Conservation (phyloP, 805 yeast species). For the Ogataea siamensis region DNA sequence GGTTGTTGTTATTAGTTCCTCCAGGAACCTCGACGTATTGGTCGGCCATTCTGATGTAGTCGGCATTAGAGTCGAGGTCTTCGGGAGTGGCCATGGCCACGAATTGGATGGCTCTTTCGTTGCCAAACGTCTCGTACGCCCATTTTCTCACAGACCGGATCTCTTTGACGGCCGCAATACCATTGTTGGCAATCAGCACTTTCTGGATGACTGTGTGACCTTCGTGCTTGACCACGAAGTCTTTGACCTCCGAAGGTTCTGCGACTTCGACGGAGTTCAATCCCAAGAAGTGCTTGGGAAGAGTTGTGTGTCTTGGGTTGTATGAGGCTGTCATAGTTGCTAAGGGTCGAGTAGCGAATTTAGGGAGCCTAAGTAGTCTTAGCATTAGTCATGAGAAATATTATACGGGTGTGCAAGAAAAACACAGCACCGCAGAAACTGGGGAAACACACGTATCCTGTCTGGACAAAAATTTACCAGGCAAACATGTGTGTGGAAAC, state of each 20-base stretch:
- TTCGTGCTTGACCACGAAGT: constrained; percentile 77
- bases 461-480: not conserved
- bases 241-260: constrained; percentile 74
- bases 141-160: constrained; percentile 96
- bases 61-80: constrained; percentile 94
- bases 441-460: not conserved
- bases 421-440: constrained; percentile 2
- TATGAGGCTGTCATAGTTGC: constrained; percentile 21
- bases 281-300: constrained; percentile 80
- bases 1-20: constrained; percentile 97
- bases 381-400: constrained; percentile 13
- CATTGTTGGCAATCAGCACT: constrained; percentile 93
- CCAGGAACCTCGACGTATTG: constrained; percentile 98
- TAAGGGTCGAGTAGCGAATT: constrained; percentile 7
- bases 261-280: constrained; percentile 74
- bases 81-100: constrained; percentile 99
- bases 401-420: constrained; percentile 1
- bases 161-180: constrained; percentile 99
- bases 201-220: constrained; percentile 95
- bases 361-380: constrained; percentile 11
- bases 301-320: constrained; percentile 28
- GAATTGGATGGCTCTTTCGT: constrained; percentile 89
- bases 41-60: constrained; percentile 98
- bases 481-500: not conserved
- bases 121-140: constrained; percentile 99